phyloP scores from a whole-genome alignment of 306 rosid species.

The Dalbergia cultrata region DNA sequence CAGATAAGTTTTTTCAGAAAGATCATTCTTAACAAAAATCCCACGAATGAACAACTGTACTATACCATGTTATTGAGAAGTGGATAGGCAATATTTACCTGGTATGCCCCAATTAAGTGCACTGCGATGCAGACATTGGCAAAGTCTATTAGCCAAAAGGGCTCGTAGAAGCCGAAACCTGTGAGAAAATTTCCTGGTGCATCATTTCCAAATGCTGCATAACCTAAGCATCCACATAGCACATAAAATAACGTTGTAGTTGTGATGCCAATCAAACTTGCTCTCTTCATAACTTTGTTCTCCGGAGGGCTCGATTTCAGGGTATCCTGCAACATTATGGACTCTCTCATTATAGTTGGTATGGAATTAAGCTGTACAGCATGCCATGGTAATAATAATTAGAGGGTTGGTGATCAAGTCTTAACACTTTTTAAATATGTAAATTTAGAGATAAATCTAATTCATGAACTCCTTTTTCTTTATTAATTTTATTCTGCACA shows the following conservation, averaged over 20 bases:
- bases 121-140: conserved; percentile 77
- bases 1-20: no score
- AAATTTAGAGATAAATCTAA: no score
- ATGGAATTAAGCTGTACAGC: not conserved
- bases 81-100: conserved; percentile 47
- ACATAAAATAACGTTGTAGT: conserved; percentile 73
- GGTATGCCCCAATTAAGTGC: conserved; percentile 76
- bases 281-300: conserved; percentile 72
- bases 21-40: no score
- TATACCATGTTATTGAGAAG: no score
- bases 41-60: not conserved
- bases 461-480: no score
- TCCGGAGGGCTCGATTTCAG: conserved; percentile 73
- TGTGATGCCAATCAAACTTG: conserved; percentile 62
- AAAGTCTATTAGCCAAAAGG: conserved; percentile 77
- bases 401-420: not conserved
- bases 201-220: conserved; percentile 79
- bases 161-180: conserved; percentile 84
- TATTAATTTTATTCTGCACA: no score
- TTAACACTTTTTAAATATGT: no score
- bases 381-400: not conserved
- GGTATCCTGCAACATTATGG: conserved; percentile 63
- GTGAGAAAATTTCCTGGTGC: conserved; percentile 88
- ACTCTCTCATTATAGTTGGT: not conserved
- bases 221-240: conserved; percentile 73